Evolutionary conservation across 164 flowering plant genomes (phyloP), one percentile per base, ranked within the genome.

Genomic region (Macadamia integrifolia): DNA sequence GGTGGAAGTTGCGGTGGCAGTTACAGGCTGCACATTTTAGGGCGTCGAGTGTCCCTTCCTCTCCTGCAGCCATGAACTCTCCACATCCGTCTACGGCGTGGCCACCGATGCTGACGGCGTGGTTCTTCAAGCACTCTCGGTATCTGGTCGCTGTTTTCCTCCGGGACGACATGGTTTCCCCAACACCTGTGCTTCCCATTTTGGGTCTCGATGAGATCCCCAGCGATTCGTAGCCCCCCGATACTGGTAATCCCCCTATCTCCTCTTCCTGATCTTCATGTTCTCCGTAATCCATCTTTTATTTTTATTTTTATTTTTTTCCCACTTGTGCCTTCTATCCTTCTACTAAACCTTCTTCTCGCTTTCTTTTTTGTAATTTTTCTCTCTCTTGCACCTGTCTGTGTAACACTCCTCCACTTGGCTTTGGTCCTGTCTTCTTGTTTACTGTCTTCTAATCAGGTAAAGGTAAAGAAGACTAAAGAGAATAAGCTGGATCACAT

Each of bases 1-100:
- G 85, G 82, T 90, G 96, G 76, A 90, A 90, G 69, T 90, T 90
- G 6, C 96, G 87, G 84, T 90, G 96, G 60, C 96, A 90, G 74
- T 72, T 78, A 64, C 96, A 90, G 8, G 96, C 96, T 6, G 93
- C 92, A 71, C 96, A 90, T 52, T 75, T 84, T 0, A 90, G 78
- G 31, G 86, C 85, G 56, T 88, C 96, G 1, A 86, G 82, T 1
- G 87, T 81, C 13, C 92, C 92, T 10, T 88, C 96, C 2, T 82
- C 86, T 0, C 89, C 91, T 1, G 91, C 87, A 0, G 96, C 79
- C 85, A 90, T 81, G 81, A 90, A 90, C 80, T 90, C 92, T 1
- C 96, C 85, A 64, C 96, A 90, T 0, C 96, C 96, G 40, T 90
- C 96, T 6, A 86, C 80, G 8, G 92, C 92, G 75, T 86, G 84